These are phyloP conservation scores for Chrysanthemum makinoi DNA, from an alignment of 129 eudicot species.

Conservation along the genomic window DNA sequence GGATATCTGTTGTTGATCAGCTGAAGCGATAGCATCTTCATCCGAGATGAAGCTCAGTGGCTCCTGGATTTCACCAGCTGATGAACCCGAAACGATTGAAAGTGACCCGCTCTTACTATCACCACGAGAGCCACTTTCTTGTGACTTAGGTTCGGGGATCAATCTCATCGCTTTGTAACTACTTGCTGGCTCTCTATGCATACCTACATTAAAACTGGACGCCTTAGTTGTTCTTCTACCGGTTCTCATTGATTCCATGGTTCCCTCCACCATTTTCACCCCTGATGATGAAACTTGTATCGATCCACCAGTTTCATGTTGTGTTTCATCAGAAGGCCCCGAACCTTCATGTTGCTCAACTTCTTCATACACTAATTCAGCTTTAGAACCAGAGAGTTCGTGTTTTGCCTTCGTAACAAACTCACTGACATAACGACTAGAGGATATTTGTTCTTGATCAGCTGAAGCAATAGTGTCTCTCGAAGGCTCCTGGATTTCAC, in stretches of 20 bases:
- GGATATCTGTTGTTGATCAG: constrained; percentile 59
- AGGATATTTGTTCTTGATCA: constrained; percentile 52
- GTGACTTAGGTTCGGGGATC: constrained; percentile 35
- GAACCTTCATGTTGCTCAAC: constrained; percentile 33
- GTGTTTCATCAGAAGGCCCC: constrained; percentile 76
- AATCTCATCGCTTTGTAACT: constrained; percentile 36
- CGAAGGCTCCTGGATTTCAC: constrained; percentile 2
- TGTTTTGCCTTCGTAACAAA: constrained; percentile 61
- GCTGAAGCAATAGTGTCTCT: constrained; percentile 60
- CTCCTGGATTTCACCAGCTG: constrained; percentile 13
- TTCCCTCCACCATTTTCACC: constrained; percentile 25
- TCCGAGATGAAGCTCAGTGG: constrained; percentile 9
- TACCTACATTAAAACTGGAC: constrained; percentile 34
- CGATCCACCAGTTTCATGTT: constrained; percentile 49
- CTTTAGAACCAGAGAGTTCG: constrained; percentile 31
- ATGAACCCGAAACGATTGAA: constrained; percentile 19
- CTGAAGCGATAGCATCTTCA: constrained; percentile 60
- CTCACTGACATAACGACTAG: constrained; percentile 51
- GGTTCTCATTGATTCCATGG: constrained; percentile 17
- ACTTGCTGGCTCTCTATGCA: constrained; percentile 27
- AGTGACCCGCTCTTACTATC: constrained; percentile 13
- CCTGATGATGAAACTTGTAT: constrained; percentile 18
- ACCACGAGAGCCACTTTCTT: constrained; percentile 22
- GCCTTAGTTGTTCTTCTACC: constrained; percentile 33
- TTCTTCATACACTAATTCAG: constrained; percentile 35